phyloP scores from a whole-genome alignment of 176 grass and related monocot species.

The Tillandsia leiboldiana region DNA sequence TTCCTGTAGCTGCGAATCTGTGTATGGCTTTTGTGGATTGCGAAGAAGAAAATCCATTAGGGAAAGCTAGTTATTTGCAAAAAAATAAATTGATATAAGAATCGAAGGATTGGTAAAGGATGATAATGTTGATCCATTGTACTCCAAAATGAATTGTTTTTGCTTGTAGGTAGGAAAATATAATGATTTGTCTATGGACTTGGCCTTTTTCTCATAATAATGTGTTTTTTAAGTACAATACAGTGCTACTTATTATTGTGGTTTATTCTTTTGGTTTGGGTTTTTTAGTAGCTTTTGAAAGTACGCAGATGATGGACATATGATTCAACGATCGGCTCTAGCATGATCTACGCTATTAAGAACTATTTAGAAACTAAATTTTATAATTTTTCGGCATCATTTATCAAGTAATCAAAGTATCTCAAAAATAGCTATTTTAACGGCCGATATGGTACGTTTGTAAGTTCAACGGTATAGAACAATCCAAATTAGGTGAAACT shows the following conservation, averaged over 20 bases:
- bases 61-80: not conserved
- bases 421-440: too few species aligned
- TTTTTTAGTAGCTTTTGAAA: not conserved
- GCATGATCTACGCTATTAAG: too few species aligned
- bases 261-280: not conserved
- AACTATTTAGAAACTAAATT: too few species aligned
- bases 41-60: not conserved
- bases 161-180: not conserved
- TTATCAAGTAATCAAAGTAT: too few species aligned
- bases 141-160: not conserved
- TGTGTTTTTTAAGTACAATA: too few species aligned
- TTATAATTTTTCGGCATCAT: too few species aligned
- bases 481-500: too few species aligned
- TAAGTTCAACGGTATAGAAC: too few species aligned
- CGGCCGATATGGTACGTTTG: too few species aligned
- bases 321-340: too few species aligned
- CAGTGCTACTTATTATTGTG: not conserved
- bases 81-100: conserved; percentile 26
- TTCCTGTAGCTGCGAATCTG: not conserved
- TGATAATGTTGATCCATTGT: not conserved
- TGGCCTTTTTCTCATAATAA: not conserved
- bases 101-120: not conserved
- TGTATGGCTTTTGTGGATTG: not conserved
- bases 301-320: too few species aligned
- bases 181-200: not conserved